Conservation (phyloP, 306 rosid genomes). For the Cucurbita maxima region DNA sequence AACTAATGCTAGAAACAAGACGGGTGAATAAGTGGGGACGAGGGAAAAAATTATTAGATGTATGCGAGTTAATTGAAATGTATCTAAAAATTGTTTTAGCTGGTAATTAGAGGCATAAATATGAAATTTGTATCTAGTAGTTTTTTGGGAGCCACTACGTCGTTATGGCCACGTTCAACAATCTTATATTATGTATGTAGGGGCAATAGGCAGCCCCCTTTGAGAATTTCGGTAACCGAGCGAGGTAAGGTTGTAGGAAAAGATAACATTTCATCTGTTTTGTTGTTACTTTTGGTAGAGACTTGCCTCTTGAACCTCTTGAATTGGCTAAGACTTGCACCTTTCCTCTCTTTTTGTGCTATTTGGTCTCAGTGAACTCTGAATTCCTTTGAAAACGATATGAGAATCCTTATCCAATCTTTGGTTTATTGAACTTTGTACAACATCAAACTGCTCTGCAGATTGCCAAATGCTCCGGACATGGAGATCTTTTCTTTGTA, state of each 20-base stretch:
- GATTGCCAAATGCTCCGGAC: constrained; percentile 77
- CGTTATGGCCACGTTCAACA: not conserved
- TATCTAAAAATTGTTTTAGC: not conserved
- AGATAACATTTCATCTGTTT: not conserved
- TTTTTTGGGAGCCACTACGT: not conserved
- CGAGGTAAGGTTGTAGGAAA: not conserved
- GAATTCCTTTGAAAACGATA: not conserved
- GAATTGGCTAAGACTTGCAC: not conserved
- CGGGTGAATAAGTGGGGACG: not conserved
- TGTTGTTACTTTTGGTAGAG: not conserved
- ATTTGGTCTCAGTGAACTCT: not conserved
- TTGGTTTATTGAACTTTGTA: not conserved
- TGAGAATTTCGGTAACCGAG: not conserved
- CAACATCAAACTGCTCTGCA: constrained; percentile 14
- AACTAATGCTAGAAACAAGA: not conserved
- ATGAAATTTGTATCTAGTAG: not conserved
- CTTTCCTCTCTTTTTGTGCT: not conserved
- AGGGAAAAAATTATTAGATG: not conserved
- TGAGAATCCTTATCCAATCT: not conserved
- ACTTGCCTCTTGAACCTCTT: not conserved
- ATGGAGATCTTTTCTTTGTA: constrained; percentile 74
- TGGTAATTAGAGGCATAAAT: not conserved
- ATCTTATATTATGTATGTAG: not conserved
- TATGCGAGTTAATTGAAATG: not conserved
- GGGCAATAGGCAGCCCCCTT: not conserved